Evolutionary conservation across 352 stramenopile species (phyloP).

Genomic region (Plasmopara viticola): DNA sequence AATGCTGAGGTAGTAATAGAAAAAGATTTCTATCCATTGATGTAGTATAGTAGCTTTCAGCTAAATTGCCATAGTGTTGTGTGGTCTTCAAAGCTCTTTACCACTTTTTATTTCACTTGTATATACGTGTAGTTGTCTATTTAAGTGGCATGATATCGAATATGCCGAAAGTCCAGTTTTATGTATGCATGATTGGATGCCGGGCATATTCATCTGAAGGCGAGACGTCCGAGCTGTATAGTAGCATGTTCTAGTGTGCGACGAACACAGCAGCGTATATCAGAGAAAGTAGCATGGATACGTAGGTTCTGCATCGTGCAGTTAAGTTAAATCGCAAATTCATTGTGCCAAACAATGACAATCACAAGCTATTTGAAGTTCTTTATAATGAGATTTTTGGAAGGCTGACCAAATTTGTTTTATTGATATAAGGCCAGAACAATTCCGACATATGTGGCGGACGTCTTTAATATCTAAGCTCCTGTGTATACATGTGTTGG

Average conservation of each 20-base stretch:
- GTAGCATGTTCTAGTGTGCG: slow-evolving; percentile 3
- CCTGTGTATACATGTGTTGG: not conserved
- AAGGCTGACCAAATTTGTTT: slow-evolving; percentile 2
- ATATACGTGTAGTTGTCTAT: not conserved
- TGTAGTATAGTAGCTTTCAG: not conserved
- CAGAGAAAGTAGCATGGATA: slow-evolving; percentile 1
- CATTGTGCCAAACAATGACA: not conserved
- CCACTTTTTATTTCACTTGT: not conserved
- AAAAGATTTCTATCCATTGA: not conserved
- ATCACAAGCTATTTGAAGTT: not conserved
- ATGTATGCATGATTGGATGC: not conserved
- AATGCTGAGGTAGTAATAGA: not conserved
- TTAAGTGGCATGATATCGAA: not conserved
- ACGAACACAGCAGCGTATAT: slow-evolving; percentile 5
- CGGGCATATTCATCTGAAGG: not conserved
- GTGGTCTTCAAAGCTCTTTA: not conserved
- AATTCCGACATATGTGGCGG: slow-evolving; percentile 6
- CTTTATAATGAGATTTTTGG: not conserved
- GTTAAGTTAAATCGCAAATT: not conserved
- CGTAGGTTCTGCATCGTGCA: not conserved
- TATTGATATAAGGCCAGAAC: not conserved
- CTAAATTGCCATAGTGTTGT: too few species aligned
- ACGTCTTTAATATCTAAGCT: slow-evolving; percentile 1
- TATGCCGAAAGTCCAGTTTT: not conserved
- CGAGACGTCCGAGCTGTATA: slow-evolving; percentile 1